Conservation (phyloP, 2,329 filamentous ascomycete genomes). For the Trichoderma lentiforme region DNA sequence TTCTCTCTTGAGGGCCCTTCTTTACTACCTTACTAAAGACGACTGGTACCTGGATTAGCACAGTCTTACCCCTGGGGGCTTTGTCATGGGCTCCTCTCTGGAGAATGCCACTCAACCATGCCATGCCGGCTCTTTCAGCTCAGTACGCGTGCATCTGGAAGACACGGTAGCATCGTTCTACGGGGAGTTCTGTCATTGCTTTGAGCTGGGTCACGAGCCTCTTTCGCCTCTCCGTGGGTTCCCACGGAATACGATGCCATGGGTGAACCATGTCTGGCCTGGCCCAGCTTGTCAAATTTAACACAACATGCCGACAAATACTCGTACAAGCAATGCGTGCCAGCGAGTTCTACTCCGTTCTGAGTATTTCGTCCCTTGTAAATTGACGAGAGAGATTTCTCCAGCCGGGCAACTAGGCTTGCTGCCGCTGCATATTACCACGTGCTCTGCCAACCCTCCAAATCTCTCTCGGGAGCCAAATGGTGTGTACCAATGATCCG, state of each 20-base stretch:
- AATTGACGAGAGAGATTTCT: neutral
- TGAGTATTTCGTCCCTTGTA: neutral
- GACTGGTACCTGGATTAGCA: slow-evolving; percentile 4
- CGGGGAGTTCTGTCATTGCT: neutral
- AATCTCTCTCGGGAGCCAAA: neutral
- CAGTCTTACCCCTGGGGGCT: neutral
- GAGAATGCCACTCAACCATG: neutral
- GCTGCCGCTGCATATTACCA: neutral
- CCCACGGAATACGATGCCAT: neutral
- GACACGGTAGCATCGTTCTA: neutral
- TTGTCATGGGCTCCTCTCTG: neutral
- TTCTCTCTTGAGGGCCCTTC: neutral
- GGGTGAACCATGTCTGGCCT: neutral
- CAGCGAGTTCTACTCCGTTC: neutral
- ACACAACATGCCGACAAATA: neutral
- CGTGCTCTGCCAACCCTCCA: slow-evolving; percentile 12
- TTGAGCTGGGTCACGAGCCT: neutral
- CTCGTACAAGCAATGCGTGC: neutral
- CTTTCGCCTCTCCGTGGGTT: neutral
- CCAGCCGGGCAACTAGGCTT: neutral
- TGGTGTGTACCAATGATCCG: slow-evolving; percentile 5
- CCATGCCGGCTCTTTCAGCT: neutral
- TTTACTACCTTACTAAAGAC: neutral
- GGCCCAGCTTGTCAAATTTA: neutral
- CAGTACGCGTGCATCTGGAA: neutral